Conservation (phyloP, 805 yeast genomes). For the Wickerhamomyces tratensis region DNA sequence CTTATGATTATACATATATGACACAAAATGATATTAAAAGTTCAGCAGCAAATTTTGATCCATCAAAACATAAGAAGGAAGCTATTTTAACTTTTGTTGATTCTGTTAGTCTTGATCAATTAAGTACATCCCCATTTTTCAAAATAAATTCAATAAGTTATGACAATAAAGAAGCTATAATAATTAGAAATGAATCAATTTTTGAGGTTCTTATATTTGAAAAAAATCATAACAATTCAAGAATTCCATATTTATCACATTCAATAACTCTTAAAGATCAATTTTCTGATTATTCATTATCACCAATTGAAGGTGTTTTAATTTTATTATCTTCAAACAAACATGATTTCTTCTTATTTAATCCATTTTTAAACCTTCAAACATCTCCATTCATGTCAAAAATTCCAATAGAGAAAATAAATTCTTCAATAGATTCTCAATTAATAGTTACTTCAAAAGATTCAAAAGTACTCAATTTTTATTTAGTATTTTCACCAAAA, state of each 20-base stretch:
- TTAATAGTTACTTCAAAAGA: slow-evolving; percentile 3
- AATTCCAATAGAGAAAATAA: slow-evolving; percentile 1
- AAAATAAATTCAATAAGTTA: slow-evolving; percentile 30
- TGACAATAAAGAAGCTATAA: slow-evolving; percentile 52
- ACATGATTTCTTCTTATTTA: slow-evolving; percentile 29
- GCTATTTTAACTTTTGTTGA: slow-evolving; percentile 58
- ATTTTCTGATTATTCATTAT: slow-evolving; percentile 28
- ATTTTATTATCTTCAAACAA: slow-evolving; percentile 28
- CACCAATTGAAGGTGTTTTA: slow-evolving; percentile 34
- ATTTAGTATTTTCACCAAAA: slow-evolving; percentile 34
- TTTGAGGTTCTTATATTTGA: slow-evolving; percentile 43
- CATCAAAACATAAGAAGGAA: slow-evolving; percentile 40
- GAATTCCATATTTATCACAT: slow-evolving; percentile 24
- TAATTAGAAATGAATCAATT: slow-evolving; percentile 35
- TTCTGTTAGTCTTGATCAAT: slow-evolving; percentile 23
- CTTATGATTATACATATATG: slow-evolving; percentile 31
- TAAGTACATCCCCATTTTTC: slow-evolving; percentile 21
- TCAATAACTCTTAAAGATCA: slow-evolving; percentile 21
- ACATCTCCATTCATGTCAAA: slow-evolving; percentile 23
- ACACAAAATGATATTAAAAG: slow-evolving; percentile 33
- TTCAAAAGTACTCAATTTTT: slow-evolving; percentile 16
- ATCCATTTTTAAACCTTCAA: slow-evolving; percentile 46
- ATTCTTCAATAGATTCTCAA: slow-evolving; percentile 9
- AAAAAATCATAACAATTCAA: slow-evolving; percentile 18
- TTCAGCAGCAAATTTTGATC: slow-evolving; percentile 29